Percentiles rank a stretch among this genome's conserved stretches.
These are phyloP conservation scores for Scutellaria galericulata DNA, from an alignment of 257 asterid genomes.

Conservation along the genomic window DNA sequence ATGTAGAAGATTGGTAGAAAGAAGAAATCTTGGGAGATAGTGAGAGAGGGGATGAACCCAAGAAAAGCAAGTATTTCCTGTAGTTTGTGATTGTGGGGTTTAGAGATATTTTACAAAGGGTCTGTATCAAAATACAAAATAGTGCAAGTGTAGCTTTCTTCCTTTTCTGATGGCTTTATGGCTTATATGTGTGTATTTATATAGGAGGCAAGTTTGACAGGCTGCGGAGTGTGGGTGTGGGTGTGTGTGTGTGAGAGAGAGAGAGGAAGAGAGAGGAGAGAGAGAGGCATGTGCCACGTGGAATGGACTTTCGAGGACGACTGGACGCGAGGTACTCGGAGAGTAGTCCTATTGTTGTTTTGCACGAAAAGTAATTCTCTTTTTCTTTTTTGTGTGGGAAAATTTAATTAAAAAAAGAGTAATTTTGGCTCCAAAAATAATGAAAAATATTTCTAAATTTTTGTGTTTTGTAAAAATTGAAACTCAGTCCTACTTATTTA, in stretches of 20 bases:
- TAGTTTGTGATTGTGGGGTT: constrained; percentile 14
- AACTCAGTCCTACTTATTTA: no score
- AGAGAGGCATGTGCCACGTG: constrained; percentile 37
- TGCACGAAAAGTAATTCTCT: constrained; percentile 16
- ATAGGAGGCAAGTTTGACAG: constrained; percentile 32
- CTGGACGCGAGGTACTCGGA: neutral
- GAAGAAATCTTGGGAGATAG: constrained; percentile 28
- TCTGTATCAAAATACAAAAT: neutral
- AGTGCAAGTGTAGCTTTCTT: neutral
- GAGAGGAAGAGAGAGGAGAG: constrained; percentile 6
- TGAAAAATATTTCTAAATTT: no score
- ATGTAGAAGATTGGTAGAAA: constrained; percentile 21
- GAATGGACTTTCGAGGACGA: constrained; percentile 29
- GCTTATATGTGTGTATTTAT: neutral
- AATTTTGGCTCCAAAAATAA: neutral
- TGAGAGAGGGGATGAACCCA: constrained; percentile 12
- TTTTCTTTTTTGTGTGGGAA: no score
- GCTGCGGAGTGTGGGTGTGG: constrained; percentile 20
- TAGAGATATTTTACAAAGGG: neutral
- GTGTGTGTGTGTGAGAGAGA: neutral
- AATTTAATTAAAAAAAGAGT: neutral
- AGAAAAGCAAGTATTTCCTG: neutral
- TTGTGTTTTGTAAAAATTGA: no score
- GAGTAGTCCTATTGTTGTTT: neutral
- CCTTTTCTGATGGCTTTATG: neutral